Evolutionary conservation across 441 rosid genomes (phyloP), one percentile per base, ranked within the genome.

Genomic region (Populus hybrid): DNA sequence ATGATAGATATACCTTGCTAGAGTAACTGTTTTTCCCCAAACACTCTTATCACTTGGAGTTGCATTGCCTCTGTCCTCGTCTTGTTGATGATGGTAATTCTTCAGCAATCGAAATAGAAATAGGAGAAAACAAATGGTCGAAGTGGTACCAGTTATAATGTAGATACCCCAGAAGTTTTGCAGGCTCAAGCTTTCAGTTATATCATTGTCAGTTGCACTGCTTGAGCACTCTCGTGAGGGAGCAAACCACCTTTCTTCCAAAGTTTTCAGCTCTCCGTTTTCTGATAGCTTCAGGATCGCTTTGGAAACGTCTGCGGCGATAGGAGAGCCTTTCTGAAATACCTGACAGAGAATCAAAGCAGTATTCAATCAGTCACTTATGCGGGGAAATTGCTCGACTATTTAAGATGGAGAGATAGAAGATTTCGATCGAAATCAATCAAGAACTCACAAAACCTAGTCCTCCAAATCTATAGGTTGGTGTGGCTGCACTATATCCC

Each of bases 261-360:
- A 63, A 3, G 3, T 3, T 40, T 75, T 75, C 1, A 89, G 77
- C 9, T 7, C 73, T 35, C 92, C 89, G 35, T 79, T 74, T 68
- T 89, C 85, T 0, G 87, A 87, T 20, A 86, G 67, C 46, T 77
- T 59, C 12, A 89, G 69, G 34, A 90, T 88, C 8, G 89, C 91
- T 75, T 78, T 73, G 9, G 91, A 87, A 74, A 90, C 75, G 69
- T 88, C 89, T 10, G 70, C 70, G 14, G 84, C 81, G 7, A 89
- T 66, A 8, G 89, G 85, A 35, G 92, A 88, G 14, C 86, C 88
- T 69, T 86, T 86, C 70, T 81, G 90, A 76, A 89, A 90, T n/a
- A 35, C 88, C 91, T 87, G 77, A 76, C 10, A 57, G 10, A 1
- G 54, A n/a, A 63, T 0, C 9, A 61, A 9, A 30, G 32, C 16